These are phyloP conservation scores for Clavispora carvajalis DNA, from an alignment of 805 yeast genomes.

Conservation along the genomic window DNA sequence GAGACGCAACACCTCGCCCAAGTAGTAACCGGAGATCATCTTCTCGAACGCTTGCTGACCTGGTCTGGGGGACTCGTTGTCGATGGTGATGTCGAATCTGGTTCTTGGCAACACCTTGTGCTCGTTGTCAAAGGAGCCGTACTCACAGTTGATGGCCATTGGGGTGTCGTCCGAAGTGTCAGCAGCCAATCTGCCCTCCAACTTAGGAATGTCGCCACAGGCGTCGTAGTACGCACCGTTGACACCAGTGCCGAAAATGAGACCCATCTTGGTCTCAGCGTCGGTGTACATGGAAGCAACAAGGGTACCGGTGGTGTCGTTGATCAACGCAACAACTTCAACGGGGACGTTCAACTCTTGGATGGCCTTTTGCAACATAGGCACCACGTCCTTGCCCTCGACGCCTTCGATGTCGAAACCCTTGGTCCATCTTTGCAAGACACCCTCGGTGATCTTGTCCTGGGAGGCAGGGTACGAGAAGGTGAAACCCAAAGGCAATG, in stretches of 20 bases:
- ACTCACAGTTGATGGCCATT: slow-evolving; percentile 98
- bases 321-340: slow-evolving; percentile 84
- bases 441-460: slow-evolving; percentile 75
- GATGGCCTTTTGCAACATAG: slow-evolving; percentile 78
- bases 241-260: slow-evolving; percentile 95
- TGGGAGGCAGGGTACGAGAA: slow-evolving; percentile 90
- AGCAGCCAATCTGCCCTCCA: slow-evolving; percentile 59
- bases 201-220: slow-evolving; percentile 69
- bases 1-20: slow-evolving; percentile 87
- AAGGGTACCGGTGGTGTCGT: slow-evolving; percentile 95
- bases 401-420: slow-evolving; percentile 92
- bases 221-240: slow-evolving; percentile 93
- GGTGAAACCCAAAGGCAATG: slow-evolving; percentile 85
- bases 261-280: slow-evolving; percentile 85
- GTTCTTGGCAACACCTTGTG: slow-evolving; percentile 82
- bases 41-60: slow-evolving; percentile 94
- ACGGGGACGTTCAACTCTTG: slow-evolving; percentile 65
- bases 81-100: slow-evolving; percentile 76
- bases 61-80: slow-evolving; percentile 87
- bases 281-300: slow-evolving; percentile 94
- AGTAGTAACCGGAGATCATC: slow-evolving; percentile 94
- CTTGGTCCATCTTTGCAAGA: slow-evolving; percentile 94
- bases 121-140: slow-evolving; percentile 96
- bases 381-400: slow-evolving; percentile 92
- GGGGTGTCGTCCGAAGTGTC: slow-evolving; percentile 62